Evolutionary conservation across 2,329 filamentous ascomycete species (phyloP).

Genomic region (Parascedosporium putredinis): DNA sequence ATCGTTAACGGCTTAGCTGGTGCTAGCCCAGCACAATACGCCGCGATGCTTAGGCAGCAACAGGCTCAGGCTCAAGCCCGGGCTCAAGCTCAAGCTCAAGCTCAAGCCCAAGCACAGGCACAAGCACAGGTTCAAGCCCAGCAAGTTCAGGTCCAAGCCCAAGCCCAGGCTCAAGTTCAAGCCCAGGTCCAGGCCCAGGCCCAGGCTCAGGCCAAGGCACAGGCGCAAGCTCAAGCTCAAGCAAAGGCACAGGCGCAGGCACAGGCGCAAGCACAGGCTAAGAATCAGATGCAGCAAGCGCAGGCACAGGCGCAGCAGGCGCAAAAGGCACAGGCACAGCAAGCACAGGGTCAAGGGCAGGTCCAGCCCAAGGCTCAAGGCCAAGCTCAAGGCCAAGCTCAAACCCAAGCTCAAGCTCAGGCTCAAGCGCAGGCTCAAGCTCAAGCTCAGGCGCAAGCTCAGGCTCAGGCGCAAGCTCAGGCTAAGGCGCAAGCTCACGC

Average conservation of each 20-base stretch:
- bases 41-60: conserved; percentile 46
- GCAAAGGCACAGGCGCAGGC: conserved; percentile 8
- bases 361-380: not conserved
- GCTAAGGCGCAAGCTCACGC: conserved; percentile 10
- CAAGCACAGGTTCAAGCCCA: conserved; percentile 17
- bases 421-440: conserved; percentile 13
- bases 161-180: conserved; percentile 11
- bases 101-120: conserved; percentile 11
- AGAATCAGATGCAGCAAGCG: not conserved
- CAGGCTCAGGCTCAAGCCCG: conserved; percentile 9
- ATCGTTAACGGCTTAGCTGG: conserved; percentile 39
- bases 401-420: conserved; percentile 12
- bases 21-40: conserved; percentile 48
- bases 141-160: conserved; percentile 8
- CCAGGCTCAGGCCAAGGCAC: not conserved
- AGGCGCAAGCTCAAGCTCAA: not conserved
- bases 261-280: conserved; percentile 9
- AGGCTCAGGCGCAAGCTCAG: conserved; percentile 6
- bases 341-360: not conserved
- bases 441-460: conserved; percentile 28
- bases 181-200: conserved; percentile 10
- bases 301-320: conserved; percentile 9
- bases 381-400: conserved; percentile 12
- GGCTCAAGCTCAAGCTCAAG: conserved; percentile 5
- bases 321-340: too few relatives aligned